Percentiles rank a stretch among this genome's conserved stretches.
phyloP scores from a whole-genome alignment of 805 yeast species.

The Candida adriatica region DNA sequence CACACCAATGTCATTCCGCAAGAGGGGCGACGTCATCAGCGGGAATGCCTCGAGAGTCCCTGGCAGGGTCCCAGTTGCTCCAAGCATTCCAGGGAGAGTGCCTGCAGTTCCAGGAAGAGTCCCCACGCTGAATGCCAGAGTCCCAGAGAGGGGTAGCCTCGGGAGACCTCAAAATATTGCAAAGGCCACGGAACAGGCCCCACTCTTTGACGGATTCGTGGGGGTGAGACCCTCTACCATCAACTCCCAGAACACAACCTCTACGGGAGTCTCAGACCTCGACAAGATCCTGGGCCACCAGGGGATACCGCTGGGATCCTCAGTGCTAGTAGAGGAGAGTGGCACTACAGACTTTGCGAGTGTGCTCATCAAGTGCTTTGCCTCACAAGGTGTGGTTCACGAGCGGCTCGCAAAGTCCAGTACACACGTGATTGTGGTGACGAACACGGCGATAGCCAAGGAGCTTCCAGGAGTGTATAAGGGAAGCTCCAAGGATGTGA shows the following conservation, averaged over 20 bases:
- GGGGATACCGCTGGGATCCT: slow-evolving; percentile 77
- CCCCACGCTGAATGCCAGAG: no score
- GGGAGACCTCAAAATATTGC: no score
- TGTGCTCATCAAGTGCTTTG: slow-evolving; percentile 59
- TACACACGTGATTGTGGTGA: slow-evolving; percentile 57
- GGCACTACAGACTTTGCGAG: slow-evolving; percentile 86
- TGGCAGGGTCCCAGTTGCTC: slow-evolving; percentile 3
- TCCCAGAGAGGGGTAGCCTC: slow-evolving; percentile 4
- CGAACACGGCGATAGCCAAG: slow-evolving; percentile 50
- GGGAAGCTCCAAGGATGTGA: slow-evolving; percentile 60
- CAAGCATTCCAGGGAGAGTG: slow-evolving; percentile 10
- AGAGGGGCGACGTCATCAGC: slow-evolving; percentile 43
- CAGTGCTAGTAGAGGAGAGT: slow-evolving; percentile 69
- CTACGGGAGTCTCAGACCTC: slow-evolving; percentile 74
- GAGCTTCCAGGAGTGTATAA: slow-evolving; percentile 74
- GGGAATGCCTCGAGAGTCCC: slow-evolving; percentile 4
- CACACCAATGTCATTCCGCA: slow-evolving; percentile 60
- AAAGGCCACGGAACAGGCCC: no score
- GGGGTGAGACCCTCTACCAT: slow-evolving; percentile 68
- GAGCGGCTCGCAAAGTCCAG: slow-evolving; percentile 42
- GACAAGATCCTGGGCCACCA: slow-evolving; percentile 72
- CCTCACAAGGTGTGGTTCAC: slow-evolving; percentile 71
- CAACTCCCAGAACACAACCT: slow-evolving; percentile 67
- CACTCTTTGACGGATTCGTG: no score
- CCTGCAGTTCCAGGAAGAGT: slow-evolving; percentile 2